These are phyloP conservation scores for Hypoxylon sp. DNA, from an alignment of 2,329 filamentous ascomycete species.

Conservation along the genomic window DNA sequence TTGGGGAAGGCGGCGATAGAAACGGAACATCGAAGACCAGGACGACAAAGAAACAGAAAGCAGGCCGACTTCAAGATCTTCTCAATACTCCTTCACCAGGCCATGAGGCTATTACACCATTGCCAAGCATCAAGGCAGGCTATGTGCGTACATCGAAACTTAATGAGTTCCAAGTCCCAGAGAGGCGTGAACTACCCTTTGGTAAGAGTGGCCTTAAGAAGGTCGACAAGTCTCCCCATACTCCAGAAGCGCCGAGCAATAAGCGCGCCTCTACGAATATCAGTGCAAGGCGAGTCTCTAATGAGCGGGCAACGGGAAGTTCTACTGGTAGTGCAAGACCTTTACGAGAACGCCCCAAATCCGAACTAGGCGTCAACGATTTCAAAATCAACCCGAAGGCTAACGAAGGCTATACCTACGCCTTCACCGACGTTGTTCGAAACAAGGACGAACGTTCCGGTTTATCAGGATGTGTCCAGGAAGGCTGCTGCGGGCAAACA, in stretches of 20 bases:
- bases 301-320: conserved; percentile 37
- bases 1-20: conserved; percentile 49
- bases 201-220: conserved; percentile 48
- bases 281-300: conserved; percentile 36
- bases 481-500: conserved; percentile 81
- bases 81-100: conserved; percentile 45
- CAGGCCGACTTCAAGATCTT: conserved; percentile 44
- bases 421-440: conserved; percentile 82
- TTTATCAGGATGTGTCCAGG: conserved; percentile 80
- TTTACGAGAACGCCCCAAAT: conserved; percentile 71
- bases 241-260: conserved; percentile 20
- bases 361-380: conserved; percentile 74
- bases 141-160: conserved; percentile 28
- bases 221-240: conserved; percentile 20
- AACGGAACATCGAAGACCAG: conserved; percentile 20
- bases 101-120: conserved; percentile 23
- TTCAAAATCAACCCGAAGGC: conserved; percentile 85
- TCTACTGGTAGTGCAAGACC: conserved; percentile 55
- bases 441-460: conserved; percentile 77
- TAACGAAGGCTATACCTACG: conserved; percentile 80
- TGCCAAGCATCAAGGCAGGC: conserved; percentile 10
- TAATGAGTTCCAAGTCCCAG: conserved; percentile 54
- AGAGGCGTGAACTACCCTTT: conserved; percentile 61
- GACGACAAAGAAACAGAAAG: conserved; percentile 11
- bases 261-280: conserved; percentile 19